Percentiles rank a stretch among this genome's conserved stretches.
Conservation (phyloP, 768 basidiomycete species). For the Mycena maculata region DNA sequence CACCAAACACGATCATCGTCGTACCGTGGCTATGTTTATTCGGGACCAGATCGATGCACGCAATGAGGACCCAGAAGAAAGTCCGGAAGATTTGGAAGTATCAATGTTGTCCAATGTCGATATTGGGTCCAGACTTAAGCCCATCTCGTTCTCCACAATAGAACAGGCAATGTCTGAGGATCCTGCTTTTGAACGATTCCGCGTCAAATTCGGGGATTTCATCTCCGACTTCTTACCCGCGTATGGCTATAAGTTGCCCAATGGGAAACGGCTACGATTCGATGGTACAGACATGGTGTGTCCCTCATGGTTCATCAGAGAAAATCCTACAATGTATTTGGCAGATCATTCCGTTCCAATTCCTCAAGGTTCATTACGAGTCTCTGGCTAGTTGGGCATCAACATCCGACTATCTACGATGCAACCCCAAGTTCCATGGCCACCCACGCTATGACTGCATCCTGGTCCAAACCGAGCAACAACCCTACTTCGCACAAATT, state of each 20-base stretch:
- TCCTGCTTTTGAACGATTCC: conserved; percentile 3
- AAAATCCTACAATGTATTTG: not conserved
- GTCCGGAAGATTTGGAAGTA: no score
- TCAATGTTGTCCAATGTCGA: conserved; percentile 10
- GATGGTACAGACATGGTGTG: not conserved
- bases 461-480: not conserved
- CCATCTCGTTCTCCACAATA: not conserved
- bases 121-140: not conserved
- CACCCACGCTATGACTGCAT: conserved; percentile 37
- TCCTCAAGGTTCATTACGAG: no score
- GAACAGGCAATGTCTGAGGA: conserved; percentile 4
- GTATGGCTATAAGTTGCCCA: not conserved
- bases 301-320: no score
- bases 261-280: not conserved
- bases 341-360: not conserved
- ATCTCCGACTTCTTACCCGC: no score
- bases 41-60: conserved; percentile 8
- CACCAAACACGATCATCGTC: conserved; percentile 8
- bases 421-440: conserved; percentile 44
- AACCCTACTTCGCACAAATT: no score
- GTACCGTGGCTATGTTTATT: not conserved
- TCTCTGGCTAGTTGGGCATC: no score
- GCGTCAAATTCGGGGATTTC: conserved; percentile 1
- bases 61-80: no score
- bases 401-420: conserved; percentile 43